A percentile compares a stretch with the other conserved stretches of the same genome.
phyloP scores from a whole-genome alignment of 2,329 filamentous ascomycete genomes.

The Rhytidhysteron rufulum region DNA sequence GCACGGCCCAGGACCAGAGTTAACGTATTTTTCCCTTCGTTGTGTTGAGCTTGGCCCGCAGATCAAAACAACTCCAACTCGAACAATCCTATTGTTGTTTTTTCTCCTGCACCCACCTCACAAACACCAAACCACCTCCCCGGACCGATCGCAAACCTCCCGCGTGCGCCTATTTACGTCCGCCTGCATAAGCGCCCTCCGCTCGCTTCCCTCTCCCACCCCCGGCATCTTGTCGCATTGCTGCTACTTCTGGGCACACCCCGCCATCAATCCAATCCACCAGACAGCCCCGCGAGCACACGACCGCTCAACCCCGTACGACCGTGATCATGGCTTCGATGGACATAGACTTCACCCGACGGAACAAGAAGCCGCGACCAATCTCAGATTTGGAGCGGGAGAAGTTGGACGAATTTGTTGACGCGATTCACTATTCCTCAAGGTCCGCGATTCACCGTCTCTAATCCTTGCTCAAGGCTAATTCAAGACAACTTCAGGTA shows the following conservation, averaged over 20 bases:
- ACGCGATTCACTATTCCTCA: conserved; percentile 92
- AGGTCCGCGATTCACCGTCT: conserved; percentile 55
- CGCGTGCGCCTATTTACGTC: not conserved
- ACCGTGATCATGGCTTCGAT: conserved; percentile 28
- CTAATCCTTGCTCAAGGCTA: conserved; percentile 12
- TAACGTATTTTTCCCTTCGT: too few relatives aligned
- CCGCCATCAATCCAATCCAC: conserved; percentile 2
- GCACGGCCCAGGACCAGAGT: too few relatives aligned
- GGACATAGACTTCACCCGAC: conserved; percentile 76
- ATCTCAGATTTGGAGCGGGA: conserved; percentile 78
- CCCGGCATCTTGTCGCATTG: not conserved
- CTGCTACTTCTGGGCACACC: conserved; percentile 1
- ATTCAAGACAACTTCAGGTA: conserved; percentile 61
- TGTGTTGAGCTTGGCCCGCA: not conserved
- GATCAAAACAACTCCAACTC: not conserved
- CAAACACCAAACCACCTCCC: too few relatives aligned
- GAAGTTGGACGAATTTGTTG: conserved; percentile 84
- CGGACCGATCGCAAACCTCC: too few relatives aligned
- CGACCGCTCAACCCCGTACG: conserved; percentile 25
- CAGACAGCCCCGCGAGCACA: conserved; percentile 13
- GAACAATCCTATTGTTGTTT: too few relatives aligned
- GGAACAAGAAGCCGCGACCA: conserved; percentile 80
- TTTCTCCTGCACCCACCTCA: too few relatives aligned
- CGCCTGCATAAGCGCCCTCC: not conserved
- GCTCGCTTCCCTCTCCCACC: not conserved